Evolutionary conservation across 78 protist species (phyloP).

Genomic region (Ministeria vibrans): DNA sequence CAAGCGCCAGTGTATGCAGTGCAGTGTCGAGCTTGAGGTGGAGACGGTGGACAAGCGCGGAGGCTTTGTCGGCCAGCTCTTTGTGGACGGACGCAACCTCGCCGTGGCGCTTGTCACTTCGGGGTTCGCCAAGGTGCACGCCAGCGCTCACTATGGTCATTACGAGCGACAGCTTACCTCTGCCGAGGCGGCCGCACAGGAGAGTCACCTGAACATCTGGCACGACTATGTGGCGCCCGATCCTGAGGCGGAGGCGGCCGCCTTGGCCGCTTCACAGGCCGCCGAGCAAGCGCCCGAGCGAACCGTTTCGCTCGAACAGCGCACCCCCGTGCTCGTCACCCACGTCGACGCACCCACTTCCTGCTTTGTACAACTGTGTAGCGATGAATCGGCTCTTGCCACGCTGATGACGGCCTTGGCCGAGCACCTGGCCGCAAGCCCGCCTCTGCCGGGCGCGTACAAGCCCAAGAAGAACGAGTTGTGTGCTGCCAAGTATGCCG

Average conservation of each 20-base stretch:
- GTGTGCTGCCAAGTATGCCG: not conserved
- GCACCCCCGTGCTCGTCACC: no score
- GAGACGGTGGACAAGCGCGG: slow-evolving; percentile 4
- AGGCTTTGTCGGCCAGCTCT: not conserved
- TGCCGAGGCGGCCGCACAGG: not conserved
- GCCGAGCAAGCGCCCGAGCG: no score
- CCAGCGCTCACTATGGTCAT: not conserved
- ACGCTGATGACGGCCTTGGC: not conserved
- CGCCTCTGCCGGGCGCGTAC: not conserved
- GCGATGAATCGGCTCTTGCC: not conserved
- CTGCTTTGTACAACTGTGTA: no score
- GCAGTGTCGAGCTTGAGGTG: slow-evolving; percentile 1
- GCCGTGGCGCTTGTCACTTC: not conserved
- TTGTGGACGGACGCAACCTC: not conserved
- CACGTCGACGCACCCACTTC: no score
- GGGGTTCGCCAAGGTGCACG: not conserved
- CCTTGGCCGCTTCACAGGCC: no score
- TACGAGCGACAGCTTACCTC: not conserved
- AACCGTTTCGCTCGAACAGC: no score
- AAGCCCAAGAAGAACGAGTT: not conserved
- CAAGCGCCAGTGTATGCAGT: not conserved
- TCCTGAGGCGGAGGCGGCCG: no score
- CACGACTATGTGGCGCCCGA: no score
- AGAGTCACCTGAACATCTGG: no score
- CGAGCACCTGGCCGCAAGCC: not conserved